These are phyloP conservation scores for Pythium brassicae DNA, from an alignment of 352 stramenopile species.

Conservation along the genomic window DNA sequence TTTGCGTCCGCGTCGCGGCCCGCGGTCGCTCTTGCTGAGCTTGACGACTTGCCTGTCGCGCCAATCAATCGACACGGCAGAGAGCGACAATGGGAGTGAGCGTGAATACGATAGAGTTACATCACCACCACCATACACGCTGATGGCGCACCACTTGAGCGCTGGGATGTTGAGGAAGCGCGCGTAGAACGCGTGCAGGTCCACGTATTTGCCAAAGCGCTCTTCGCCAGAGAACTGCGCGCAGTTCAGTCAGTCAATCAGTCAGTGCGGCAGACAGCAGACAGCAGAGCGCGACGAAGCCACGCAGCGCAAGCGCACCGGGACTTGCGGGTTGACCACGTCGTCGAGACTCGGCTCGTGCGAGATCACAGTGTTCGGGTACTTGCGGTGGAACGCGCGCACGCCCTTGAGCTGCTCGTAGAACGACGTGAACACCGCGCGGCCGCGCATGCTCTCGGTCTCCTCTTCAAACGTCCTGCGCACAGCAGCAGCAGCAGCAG, in stretches of 20 bases:
- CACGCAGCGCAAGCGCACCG: conserved; percentile 19
- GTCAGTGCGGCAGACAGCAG: background rate
- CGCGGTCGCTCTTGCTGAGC: conserved; percentile 11
- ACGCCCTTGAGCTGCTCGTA: conserved; percentile 87
- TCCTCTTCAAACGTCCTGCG: conserved; percentile 71
- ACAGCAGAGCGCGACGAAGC: background rate
- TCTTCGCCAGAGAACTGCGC: conserved; percentile 86
- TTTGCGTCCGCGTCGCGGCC: conserved; percentile 14
- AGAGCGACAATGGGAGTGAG: too few relatives aligned
- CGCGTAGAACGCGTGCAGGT: conserved; percentile 81
- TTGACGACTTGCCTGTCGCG: conserved; percentile 23
- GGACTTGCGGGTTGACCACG: conserved; percentile 53
- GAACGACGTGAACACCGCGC: conserved; percentile 84
- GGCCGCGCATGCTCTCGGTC: conserved; percentile 70
- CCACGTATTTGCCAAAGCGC: conserved; percentile 87
- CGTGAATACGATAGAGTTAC: too few relatives aligned
- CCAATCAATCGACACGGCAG: background rate
- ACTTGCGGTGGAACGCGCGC: conserved; percentile 81
- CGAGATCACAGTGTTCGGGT: conserved; percentile 59
- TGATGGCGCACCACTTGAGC: conserved; percentile 30
- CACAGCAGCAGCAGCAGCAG: background rate
- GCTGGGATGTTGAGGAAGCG: conserved; percentile 72
- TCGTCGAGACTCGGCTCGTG: conserved; percentile 66
- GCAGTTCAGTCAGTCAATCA: background rate
- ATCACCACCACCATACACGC: background rate